Base-by-base conservation (phyloP, 1,139 yeast genomes). In the Ogataea hybrid region DNA sequence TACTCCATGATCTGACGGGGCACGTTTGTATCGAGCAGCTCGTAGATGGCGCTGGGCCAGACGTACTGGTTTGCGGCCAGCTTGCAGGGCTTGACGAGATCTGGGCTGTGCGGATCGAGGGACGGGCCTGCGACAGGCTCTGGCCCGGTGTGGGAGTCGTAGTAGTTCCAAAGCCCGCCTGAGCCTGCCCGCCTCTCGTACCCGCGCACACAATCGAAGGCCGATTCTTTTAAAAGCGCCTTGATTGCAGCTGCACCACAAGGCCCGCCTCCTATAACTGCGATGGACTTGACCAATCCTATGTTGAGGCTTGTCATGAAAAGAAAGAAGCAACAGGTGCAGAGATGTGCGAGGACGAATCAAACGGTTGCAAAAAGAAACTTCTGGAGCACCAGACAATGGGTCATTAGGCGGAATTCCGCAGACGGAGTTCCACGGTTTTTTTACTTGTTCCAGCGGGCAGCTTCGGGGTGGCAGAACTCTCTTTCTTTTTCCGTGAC, bases 251-350 rank as follows among this genome's bases (percentile, higher is more conserved):
- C 82, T 5, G 81, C 69, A 5, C 88, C 89, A 39, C 79, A 70
- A 0, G 89, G 87, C 1, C 90, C 90, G 7, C 77, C 85, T 3
- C 90, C 89, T 29, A 81, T 65, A 9, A 76, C 71, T 1, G 80
- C 79, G 9, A 76, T 63, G 7, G 47, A 41, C 31, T 39, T 41
- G 23, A 48, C 39, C 3, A 37, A 32, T 6, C 43, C 47, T 2
- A 51, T 16, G 14, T 43, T 35, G 8, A 44, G 33, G 5, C 33
- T 29, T 8, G 49, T 36, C 53, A 51, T 49, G 18, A 14, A 10
- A 31, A 22, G 14, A 32, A 28, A 28, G 28, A 28, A 37, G 25
- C 28, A 14, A 10, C 9, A 15, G 39, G 39, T 36, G 39, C 30
- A 36, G 17, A 30, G 39, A 30, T 36, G 34, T 36, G 25, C 31